These are phyloP conservation scores for Mortierella claussenii DNA, from an alignment of 192 early-diverging fungal genomes.

Conservation along the genomic window DNA sequence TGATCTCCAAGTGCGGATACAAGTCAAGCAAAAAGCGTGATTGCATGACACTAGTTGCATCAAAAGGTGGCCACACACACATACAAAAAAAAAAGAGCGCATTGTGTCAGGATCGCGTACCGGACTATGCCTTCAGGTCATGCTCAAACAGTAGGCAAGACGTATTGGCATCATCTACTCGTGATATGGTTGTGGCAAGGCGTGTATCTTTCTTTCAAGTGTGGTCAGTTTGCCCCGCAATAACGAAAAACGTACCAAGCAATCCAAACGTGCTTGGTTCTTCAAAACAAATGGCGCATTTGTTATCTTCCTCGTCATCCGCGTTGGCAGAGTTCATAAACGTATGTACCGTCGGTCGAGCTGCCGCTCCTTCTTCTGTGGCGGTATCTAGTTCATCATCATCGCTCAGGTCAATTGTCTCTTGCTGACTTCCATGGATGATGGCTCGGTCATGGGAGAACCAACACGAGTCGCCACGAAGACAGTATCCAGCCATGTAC, in stretches of 20 bases:
- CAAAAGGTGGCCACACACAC: neutral
- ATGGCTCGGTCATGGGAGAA: slow-evolving; percentile 42
- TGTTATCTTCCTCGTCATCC: slow-evolving; percentile 22
- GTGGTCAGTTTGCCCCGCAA: no score
- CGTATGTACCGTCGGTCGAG: no score
- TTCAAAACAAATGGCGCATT: slow-evolving; percentile 49
- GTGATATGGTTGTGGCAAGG: no score
- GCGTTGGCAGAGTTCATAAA: no score
- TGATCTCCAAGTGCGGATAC: slow-evolving; percentile 48
- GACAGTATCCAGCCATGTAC: slow-evolving; percentile 50
- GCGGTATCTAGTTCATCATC: slow-evolving; percentile 8
- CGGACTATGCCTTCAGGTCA: no score
- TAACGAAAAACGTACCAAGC: no score
- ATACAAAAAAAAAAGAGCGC: neutral
- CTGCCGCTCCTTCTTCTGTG: neutral
- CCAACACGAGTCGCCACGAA: slow-evolving; percentile 43
- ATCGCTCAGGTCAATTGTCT: slow-evolving; percentile 4
- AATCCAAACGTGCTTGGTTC: slow-evolving; percentile 39
- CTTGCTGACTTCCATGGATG: neutral
- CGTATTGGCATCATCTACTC: no score
- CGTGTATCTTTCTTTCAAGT: no score
- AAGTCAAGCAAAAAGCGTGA: slow-evolving; percentile 48
- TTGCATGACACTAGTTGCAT: slow-evolving; percentile 33
- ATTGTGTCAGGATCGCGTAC: no score
- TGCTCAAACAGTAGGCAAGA: no score